phyloP scores from a whole-genome alignment of 768 basidiomycete species.

The Russula earlei region DNA sequence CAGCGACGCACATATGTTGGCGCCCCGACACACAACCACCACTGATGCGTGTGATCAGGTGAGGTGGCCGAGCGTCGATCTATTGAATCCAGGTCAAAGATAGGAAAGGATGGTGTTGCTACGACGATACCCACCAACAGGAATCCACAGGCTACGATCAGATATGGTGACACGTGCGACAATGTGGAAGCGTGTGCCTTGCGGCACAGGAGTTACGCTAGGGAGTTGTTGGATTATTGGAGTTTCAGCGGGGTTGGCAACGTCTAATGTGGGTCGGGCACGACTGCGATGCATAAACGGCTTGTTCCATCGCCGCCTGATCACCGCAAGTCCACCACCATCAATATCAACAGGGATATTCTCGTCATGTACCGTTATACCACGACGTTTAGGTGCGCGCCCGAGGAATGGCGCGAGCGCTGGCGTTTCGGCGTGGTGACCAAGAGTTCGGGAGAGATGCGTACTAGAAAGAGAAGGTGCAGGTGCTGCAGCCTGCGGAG shows the following conservation, averaged over 20 bases:
- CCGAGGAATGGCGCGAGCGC: conserved; percentile 44
- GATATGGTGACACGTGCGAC: conserved; percentile 33
- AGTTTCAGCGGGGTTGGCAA: not conserved
- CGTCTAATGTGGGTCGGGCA: conserved; percentile 33
- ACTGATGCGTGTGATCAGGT: conserved; percentile 34
- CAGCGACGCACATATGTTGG: conserved; percentile 38
- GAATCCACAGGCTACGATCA: conserved; percentile 38
- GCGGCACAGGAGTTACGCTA: conserved; percentile 2
- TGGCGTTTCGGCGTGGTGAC: conserved; percentile 42
- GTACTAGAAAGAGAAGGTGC: conserved; percentile 23
- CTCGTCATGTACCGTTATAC: conserved; percentile 32
- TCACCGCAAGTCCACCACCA: conserved; percentile 7
- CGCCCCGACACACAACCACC: conserved; percentile 36
- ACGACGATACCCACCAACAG: conserved; percentile 27
- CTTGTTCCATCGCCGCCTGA: conserved; percentile 28
- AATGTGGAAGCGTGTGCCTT: conserved; percentile 39
- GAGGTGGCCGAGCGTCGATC: conserved; percentile 26
- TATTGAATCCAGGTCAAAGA: conserved; percentile 19
- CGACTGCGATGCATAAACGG: conserved; percentile 33
- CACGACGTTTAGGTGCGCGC: conserved; percentile 33
- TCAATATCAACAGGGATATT: conserved; percentile 30
- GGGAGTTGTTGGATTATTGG: not conserved
- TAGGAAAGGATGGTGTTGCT: not conserved
- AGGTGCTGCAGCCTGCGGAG: conserved; percentile 10
- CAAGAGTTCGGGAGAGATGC: conserved; percentile 39